These are phyloP conservation scores for Oryza nivara DNA, from an alignment of 176 grass and related monocot species.

Conservation along the genomic window DNA sequence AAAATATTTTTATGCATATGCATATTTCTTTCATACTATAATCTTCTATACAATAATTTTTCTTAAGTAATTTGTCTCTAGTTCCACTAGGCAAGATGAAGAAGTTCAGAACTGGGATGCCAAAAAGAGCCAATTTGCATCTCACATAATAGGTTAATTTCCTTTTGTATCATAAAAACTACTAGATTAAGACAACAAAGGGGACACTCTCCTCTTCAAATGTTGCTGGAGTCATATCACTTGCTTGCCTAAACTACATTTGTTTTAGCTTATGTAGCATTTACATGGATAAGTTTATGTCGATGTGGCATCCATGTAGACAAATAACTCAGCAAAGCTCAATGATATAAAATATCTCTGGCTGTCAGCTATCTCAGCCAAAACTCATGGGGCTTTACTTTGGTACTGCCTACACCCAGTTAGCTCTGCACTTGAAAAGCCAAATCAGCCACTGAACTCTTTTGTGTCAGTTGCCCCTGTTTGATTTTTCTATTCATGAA, in stretches of 20 bases:
- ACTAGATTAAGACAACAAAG: neutral
- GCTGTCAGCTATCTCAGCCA: too few species aligned
- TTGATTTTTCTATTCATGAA: neutral
- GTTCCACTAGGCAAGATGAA: too few species aligned
- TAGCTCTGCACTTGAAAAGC: neutral
- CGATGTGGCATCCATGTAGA: neutral
- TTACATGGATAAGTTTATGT: neutral
- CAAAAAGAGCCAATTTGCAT: too few species aligned
- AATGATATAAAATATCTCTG: neutral
- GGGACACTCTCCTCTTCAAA: neutral
- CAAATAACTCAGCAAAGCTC: neutral
- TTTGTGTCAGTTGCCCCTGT: neutral
- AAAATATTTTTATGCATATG: neutral
- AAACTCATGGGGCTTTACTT: neutral
- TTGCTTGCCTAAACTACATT: neutral
- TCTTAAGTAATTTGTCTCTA: neutral
- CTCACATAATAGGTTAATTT: neutral
- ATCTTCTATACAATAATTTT: conserved; percentile 2
- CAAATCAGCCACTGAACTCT: neutral
- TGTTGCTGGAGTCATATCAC: neutral
- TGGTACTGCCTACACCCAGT: neutral
- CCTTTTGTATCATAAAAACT: neutral
- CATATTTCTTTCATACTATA: neutral
- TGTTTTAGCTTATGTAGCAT: neutral
- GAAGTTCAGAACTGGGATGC: too few species aligned